Evolutionary conservation across 78 protist genomes (phyloP), one percentile per base, ranked within the genome.

Genomic region (Cavenderia fasciculata): DNA sequence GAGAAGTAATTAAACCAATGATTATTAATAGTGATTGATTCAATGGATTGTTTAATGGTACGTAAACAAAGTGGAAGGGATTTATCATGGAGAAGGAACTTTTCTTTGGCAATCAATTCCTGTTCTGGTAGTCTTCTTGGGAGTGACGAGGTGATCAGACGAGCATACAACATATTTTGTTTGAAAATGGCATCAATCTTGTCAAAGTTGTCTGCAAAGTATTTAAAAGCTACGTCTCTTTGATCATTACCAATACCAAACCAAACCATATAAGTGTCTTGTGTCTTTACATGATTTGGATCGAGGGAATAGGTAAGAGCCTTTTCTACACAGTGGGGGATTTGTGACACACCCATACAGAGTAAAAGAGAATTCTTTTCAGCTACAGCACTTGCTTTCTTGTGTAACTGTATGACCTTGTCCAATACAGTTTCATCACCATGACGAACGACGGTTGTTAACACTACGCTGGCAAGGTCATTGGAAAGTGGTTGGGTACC

Each of bases 391-490:
- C 6, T 51, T 5, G 71, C 3, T 5, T 46, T 12, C 1, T 25
- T 10, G 38, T 62, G 31, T n/a, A 23, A 3, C 33, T 40, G 21
- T 25, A 85, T 40, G 23, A 90, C 6, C n/a, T 21, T 54, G 18
- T 85, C 61, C 75, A 44, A 77, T 31, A 38, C 88, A 40, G 2
- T 54, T 14, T 44, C 59, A 12, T 68, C 82, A 1, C 95, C 92
- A 76, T 59, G 19, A 14, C 6, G 18, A 16, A 92, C 59, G 10
- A 51, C 52, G 38, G 47, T 40, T 14, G 25, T 27, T 25, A 85
- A 85, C 27, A 74, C 95, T 11, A 8, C 36, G 12, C 59, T 41
- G 16, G 74, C 29, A 34, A 69, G 29, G n/a, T 79, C 75, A 7
- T 73, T 16, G 1, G 21, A 19, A 0, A 79, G 11, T 23, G 61